A percentile compares a stretch with the other conserved stretches of the same genome.
Conservation (phyloP, 306 rosid genomes). For the Ceratonia siliqua region DNA sequence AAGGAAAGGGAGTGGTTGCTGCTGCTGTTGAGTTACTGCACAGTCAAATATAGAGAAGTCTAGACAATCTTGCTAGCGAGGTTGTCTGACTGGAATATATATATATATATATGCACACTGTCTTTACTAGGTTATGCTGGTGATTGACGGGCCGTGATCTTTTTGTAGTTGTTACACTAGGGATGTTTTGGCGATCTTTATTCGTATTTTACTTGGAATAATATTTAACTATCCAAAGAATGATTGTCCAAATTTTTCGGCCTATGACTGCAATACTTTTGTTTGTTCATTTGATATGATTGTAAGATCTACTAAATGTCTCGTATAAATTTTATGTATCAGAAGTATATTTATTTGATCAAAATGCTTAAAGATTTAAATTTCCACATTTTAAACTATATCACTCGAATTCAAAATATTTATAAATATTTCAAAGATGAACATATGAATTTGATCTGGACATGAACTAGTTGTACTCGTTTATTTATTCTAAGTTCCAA, state of each 20-base stretch:
- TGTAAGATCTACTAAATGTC: no score
- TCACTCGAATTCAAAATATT: no score
- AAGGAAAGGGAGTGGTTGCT: conserved; percentile 82
- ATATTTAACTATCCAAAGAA: background rate
- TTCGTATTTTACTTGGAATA: background rate
- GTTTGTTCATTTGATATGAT: no score
- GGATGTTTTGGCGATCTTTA: background rate
- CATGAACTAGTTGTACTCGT: no score
- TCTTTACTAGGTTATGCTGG: background rate
- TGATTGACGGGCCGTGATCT: background rate
- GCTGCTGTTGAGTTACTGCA: conserved; percentile 87
- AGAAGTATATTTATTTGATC: no score
- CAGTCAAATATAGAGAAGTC: conserved; percentile 47
- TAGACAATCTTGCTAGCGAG: conserved; percentile 27
- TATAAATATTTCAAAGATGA: no score
- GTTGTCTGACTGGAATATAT: conserved; percentile 14
- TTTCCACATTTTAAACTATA: no score
- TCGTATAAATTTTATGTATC: no score
- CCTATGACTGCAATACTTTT: no score
- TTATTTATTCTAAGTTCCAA: no score
- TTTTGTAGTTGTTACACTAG: background rate
- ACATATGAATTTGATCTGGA: no score
- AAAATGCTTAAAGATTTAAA: no score
- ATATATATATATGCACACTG: conserved; percentile 4
- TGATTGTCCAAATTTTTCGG: background rate